Percentiles rank a stretch among this genome's conserved stretches.
Conservation (phyloP, 306 rosid species). For the Styphnolobium japonicum region DNA sequence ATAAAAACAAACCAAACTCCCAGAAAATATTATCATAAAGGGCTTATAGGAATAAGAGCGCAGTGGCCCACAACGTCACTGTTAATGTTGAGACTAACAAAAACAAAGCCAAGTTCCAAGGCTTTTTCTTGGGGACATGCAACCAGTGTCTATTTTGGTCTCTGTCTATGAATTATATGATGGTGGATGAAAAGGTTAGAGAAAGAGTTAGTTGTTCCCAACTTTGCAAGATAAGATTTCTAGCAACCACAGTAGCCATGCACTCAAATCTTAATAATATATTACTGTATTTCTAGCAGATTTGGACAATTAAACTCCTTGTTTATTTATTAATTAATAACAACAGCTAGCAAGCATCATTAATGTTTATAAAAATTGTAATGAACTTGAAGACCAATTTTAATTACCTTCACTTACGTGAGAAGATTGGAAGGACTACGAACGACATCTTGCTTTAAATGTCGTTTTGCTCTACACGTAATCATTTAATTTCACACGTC, state of each 20-base stretch:
- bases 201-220: background rate
- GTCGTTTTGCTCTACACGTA: background rate
- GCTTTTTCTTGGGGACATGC: background rate
- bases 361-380: no score
- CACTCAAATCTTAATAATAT: background rate
- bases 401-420: background rate
- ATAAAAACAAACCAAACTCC: no score
- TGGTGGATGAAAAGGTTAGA: background rate
- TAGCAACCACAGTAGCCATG: background rate
- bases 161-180: background rate
- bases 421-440: background rate
- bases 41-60: no score
- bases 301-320: background rate
- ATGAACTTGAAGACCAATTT: background rate
- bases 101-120: constrained; percentile 2
- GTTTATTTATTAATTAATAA: no score
- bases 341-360: no score
- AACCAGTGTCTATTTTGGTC: background rate
- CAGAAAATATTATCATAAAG: no score
- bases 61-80: no score
- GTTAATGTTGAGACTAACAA: no score
- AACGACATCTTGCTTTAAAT: no score
- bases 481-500: background rate
- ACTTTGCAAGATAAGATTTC: background rate
- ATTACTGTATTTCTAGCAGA: background rate